A percentile compares a stretch with the other conserved stretches of the same genome.
These are phyloP conservation scores for Mollisiaceae sp. DNA, from an alignment of 2,329 filamentous ascomycete genomes.

Conservation along the genomic window DNA sequence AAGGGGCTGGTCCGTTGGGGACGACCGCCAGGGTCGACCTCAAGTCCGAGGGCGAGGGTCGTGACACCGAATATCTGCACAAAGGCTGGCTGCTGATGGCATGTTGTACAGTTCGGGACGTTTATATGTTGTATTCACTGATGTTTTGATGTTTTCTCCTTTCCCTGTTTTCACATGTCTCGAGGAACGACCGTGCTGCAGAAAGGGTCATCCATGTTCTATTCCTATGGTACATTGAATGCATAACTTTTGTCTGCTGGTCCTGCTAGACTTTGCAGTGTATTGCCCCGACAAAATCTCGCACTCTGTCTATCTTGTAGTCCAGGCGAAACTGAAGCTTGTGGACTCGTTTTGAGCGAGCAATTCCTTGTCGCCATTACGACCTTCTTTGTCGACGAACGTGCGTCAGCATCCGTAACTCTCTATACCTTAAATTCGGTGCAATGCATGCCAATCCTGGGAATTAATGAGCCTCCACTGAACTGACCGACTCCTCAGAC, in stretches of 20 bases:
- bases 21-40: not conserved
- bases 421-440: not conserved
- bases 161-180: not conserved
- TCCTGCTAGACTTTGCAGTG: not conserved
- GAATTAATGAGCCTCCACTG: not conserved
- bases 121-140: not conserved
- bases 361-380: not conserved
- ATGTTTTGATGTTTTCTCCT: not conserved
- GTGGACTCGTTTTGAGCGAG: not conserved
- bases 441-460: no score
- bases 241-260: not conserved
- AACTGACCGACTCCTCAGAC: not conserved
- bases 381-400: not conserved
- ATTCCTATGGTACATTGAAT: conserved; percentile 6
- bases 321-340: not conserved
- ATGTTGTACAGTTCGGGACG: not conserved
- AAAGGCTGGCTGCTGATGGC: not conserved
- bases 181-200: not conserved
- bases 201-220: not conserved
- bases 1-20: not conserved
- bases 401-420: not conserved
- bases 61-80: not conserved
- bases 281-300: not conserved
- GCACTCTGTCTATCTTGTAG: not conserved
- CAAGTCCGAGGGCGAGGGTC: not conserved